Evolutionary conservation across 2,329 filamentous ascomycete genomes (phyloP).

Genomic region (Cryphonectria japonica): DNA sequence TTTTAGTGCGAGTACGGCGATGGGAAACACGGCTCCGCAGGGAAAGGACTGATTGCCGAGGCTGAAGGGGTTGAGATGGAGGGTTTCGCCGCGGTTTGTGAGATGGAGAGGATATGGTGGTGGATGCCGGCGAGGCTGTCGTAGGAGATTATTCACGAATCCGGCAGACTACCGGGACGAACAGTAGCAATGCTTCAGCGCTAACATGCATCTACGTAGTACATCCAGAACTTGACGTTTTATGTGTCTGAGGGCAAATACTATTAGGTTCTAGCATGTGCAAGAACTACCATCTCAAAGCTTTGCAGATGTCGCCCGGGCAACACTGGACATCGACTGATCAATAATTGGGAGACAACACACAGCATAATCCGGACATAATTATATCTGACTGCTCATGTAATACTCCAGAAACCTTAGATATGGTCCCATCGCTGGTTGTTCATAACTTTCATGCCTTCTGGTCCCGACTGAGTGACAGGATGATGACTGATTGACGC

Average conservation of each 20-base stretch:
- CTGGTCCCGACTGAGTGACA: neutral
- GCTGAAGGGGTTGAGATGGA: constrained; percentile 54
- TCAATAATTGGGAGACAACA: neutral
- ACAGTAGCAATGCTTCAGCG: neutral
- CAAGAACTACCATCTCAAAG: neutral
- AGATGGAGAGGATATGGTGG: constrained; percentile 62
- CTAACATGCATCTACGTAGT: neutral
- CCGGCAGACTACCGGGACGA: constrained; percentile 39
- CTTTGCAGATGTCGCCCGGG: neutral
- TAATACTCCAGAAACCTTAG: neutral
- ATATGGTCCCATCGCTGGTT: neutral
- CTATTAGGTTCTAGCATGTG: neutral
- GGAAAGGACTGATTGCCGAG: constrained; percentile 53
- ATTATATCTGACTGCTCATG: neutral
- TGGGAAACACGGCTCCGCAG: constrained; percentile 58
- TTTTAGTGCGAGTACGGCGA: constrained; percentile 61
- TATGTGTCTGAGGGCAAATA: neutral
- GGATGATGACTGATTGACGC: neutral
- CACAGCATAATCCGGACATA: neutral
- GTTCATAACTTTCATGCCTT: neutral
- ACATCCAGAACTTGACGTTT: neutral
- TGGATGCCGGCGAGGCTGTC: constrained; percentile 62
- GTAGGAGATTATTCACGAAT: constrained; percentile 50
- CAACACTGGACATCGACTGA: neutral
- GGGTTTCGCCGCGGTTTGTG: constrained; percentile 60